Percentiles rank a stretch among this genome's conserved stretches.
phyloP scores from a whole-genome alignment of 176 grass and related monocot genomes.

The Lolium perenne region DNA sequence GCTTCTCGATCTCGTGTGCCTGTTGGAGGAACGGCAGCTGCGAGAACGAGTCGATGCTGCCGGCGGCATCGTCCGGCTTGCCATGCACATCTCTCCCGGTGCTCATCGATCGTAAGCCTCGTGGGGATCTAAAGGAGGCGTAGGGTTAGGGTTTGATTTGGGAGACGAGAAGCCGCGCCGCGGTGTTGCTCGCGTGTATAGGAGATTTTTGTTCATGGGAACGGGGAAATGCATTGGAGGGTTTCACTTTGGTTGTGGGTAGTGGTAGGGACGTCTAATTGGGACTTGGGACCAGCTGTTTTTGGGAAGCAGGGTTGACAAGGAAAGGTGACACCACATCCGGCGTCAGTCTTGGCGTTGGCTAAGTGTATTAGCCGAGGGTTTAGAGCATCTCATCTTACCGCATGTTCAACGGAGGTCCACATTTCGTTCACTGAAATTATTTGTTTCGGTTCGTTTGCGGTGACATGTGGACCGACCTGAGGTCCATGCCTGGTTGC shows the following conservation, averaged over 20 bases:
- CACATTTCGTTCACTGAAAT: no score
- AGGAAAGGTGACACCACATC: neutral
- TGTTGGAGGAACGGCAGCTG: slow-evolving; percentile 74
- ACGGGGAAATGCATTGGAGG: slow-evolving; percentile 28
- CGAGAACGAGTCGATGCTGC: slow-evolving; percentile 75
- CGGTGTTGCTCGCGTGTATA: neutral
- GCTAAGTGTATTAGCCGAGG: neutral
- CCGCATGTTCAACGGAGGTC: no score
- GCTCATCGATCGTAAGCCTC: slow-evolving; percentile 52
- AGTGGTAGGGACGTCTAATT: neutral
- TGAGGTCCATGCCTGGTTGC: no score
- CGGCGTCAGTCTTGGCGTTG: slow-evolving; percentile 28
- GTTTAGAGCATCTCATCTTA: no score
- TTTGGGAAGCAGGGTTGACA: slow-evolving; percentile 45
- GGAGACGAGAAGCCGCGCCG: slow-evolving; percentile 4
- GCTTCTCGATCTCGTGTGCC: slow-evolving; percentile 17
- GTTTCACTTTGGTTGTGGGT: slow-evolving; percentile 24
- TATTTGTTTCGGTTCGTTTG: no score
- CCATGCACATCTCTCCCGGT: slow-evolving; percentile 51
- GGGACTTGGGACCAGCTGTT: slow-evolving; percentile 35
- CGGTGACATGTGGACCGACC: no score
- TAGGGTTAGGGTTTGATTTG: slow-evolving; percentile 55
- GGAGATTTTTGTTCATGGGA: slow-evolving; percentile 22
- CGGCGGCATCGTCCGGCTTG: neutral
- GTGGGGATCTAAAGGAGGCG: neutral